Evolutionary conservation across 305 asterid genomes (phyloP).

Genomic region (Rubia occidens): DNA sequence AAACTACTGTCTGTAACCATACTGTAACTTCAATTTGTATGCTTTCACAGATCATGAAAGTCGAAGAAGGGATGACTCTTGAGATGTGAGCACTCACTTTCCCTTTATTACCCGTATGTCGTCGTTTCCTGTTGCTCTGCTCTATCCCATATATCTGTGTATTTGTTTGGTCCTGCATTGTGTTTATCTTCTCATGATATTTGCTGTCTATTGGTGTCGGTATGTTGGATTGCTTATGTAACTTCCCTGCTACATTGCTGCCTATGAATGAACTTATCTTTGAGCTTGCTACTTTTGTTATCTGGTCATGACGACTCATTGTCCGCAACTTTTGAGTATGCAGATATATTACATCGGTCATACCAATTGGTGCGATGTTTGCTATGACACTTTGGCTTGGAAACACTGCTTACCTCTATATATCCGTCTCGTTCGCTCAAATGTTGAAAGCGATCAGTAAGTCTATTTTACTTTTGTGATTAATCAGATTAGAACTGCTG

Average conservation of each 20-base stretch:
- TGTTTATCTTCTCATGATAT: neutral
- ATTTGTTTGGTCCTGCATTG: neutral
- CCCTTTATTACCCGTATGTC: conserved; percentile 1
- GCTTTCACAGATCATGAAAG: conserved; percentile 58
- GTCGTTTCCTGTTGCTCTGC: neutral
- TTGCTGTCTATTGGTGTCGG: neutral
- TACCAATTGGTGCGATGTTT: conserved; percentile 91
- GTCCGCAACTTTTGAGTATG: neutral
- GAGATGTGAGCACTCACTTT: conserved; percentile 60
- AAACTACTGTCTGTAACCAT: conserved; percentile 6
- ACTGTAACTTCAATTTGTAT: conserved; percentile 4
- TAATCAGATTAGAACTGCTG: neutral
- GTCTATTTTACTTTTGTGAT: conserved; percentile 11
- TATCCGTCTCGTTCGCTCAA: conserved; percentile 94
- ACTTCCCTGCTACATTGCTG: neutral
- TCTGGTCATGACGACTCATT: neutral
- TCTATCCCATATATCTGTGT: neutral
- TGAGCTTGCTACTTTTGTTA: neutral
- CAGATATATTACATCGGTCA: conserved; percentile 67
- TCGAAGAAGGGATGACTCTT: conserved; percentile 89
- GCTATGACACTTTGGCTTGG: conserved; percentile 98
- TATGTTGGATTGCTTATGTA: neutral
- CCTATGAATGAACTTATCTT: neutral
- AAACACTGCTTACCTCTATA: conserved; percentile 92
- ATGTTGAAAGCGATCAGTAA: conserved; percentile 87